Conservation (phyloP, 768 basidiomycete genomes). For the Daedaleopsis sinensis region DNA sequence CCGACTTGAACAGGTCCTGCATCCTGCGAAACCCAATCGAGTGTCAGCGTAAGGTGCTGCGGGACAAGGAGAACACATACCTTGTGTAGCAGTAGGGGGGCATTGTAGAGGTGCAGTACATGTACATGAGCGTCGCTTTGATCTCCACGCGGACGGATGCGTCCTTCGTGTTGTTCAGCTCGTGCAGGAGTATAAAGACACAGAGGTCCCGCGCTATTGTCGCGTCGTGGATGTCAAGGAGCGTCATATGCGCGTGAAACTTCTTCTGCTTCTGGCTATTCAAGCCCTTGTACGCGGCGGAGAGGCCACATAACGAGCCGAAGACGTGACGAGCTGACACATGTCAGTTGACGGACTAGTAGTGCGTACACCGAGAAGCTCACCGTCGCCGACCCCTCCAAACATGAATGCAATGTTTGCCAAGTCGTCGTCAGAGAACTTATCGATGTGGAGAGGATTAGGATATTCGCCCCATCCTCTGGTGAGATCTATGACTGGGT, state of each 20-base stretch:
- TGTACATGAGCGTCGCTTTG: slow-evolving; percentile 8
- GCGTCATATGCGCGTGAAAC: slow-evolving; percentile 17
- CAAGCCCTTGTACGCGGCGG: slow-evolving; percentile 6
- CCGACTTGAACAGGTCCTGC: background rate
- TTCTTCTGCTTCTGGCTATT: background rate
- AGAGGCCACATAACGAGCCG: slow-evolving; percentile 14
- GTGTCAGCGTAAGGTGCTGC: background rate
- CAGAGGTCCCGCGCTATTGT: slow-evolving; percentile 20
- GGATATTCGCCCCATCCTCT: slow-evolving; percentile 2
- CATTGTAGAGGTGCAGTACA: slow-evolving; percentile 1
- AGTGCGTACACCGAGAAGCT: background rate
- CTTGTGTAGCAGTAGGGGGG: slow-evolving; percentile 6
- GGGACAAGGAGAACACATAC: background rate
- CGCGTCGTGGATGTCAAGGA: slow-evolving; percentile 22
- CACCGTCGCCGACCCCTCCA: slow-evolving; percentile 27
- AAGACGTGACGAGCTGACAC: slow-evolving; percentile 14
- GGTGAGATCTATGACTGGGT: slow-evolving; percentile 9
- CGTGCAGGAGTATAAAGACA: slow-evolving; percentile 18
- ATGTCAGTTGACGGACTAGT: background rate
- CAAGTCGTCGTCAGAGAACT: background rate
- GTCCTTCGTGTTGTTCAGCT: background rate
- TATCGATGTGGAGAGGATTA: slow-evolving; percentile 5
- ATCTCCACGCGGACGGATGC: slow-evolving; percentile 12
- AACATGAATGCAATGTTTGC: slow-evolving; percentile 18
- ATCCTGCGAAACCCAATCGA: background rate